Base-by-base conservation (phyloP, 768 basidiomycete genomes). In the Lentinula sp. region DNA sequence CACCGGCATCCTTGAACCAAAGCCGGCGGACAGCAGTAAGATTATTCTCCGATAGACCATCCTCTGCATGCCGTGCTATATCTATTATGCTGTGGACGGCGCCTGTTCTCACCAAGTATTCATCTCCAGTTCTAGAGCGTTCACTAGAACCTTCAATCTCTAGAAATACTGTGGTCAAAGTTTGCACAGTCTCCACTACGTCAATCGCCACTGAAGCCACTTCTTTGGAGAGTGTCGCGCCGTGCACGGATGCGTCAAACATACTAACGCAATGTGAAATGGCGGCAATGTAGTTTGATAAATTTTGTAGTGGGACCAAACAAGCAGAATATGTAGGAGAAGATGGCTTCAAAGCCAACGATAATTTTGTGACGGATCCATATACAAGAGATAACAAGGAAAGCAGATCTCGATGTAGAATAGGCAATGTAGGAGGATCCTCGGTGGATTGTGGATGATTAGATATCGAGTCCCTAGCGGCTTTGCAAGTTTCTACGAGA, bases 81-180 rank as follows among this genome's bases (percentile, higher is more conserved):
- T 81, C 75, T 63, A 89, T 84, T 52, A 85, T 74, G 61, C 83
- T 81, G 66, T 90, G 88, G 0, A 89, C 73, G n/a, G 81, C 68
- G 23, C 79, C 88, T 0, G 83, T 84, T 64, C 76, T 78, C 45
- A 83, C 66, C 63, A 90, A 74, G 64, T 86, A 85, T 18, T 81
- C 79, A 35, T 84, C 77, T 33, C 70, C 71, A 12, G 68, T 63
- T 23, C 68, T 55, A 12, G 55, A 62, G 18, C 61, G 62, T 59
- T 62, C 53, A 53, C 65, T 23, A 50, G 66, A 23, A 59, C 68
- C 54, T 33, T 76, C 75, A 51, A 72, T 66, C 46, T 73, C 66
- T 55, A 82, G 63, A 51, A 87, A 77, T 0, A 77, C 73, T 51
- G 80, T 74, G 0, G 76, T 61, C 51, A 88, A 77, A 4, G 76